Base-by-base conservation (phyloP, 495 filamentous ascomycete genomes). In the Lasiosphaeria ovina region DNA sequence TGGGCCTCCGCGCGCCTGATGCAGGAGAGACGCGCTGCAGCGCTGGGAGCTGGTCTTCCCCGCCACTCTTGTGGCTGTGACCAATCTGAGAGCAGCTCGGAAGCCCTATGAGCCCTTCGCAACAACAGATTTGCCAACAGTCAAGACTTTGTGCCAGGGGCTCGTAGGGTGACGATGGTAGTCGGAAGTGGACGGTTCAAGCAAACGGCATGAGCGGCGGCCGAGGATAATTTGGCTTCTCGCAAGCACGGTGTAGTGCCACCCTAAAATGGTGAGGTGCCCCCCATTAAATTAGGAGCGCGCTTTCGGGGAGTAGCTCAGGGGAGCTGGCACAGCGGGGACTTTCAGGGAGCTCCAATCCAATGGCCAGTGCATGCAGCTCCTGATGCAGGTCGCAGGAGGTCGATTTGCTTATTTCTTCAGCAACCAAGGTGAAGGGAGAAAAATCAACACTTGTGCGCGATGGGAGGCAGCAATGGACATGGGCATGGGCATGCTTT, bases 211-310 rank as follows among this genome's bases (percentile, higher is more conserved):
- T 38, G 53, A 12, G 42, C 11, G 31, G 38, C n/a, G 16, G 17
- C 32, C 47, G 14, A 35, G 33, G 24, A 56, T 16, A 31, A 59
- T 31, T 9, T 6, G 34, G 34, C 42, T 55, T 48, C 24, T 11
- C 12, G 35, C 16, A 8, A 14, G 50, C 6, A 44, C 47, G 24
- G 24, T 35, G 61, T 66, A 62, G 69, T 69, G 64, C 60, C 66
- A 67, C 66, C 58, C 58, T 62, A 60, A 63, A 63, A 62, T 62
- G 49, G 63, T 61, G 54, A 56, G 61, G 40, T 68, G 66, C 60
- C 6, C 66, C 61, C 60, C 5, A 54, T 66, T 67, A 62, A 72
- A 72, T 72, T 67, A 67, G 53, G 54, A 64, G 55, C 56, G 51
- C 58, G 59, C 61, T 64, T 69, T 61, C 48, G 38, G 67, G 69